These are phyloP conservation scores for Salix suchowensis DNA, from an alignment of 345 rosid genomes.

Conservation along the genomic window DNA sequence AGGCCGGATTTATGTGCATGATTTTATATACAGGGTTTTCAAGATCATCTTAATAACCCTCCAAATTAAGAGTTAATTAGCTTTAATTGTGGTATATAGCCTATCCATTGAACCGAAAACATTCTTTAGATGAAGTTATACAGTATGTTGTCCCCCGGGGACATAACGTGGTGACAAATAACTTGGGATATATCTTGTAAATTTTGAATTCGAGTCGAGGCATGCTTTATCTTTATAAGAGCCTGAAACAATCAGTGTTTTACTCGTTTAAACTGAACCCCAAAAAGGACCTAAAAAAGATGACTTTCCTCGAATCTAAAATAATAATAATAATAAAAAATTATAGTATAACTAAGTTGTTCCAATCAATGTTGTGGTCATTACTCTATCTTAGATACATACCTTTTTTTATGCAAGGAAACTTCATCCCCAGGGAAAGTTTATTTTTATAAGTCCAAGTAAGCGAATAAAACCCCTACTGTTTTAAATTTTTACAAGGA, in stretches of 20 bases:
- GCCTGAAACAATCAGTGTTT: too few species aligned
- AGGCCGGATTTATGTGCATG: not conserved
- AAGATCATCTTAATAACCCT: not conserved
- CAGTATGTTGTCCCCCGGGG: too few species aligned
- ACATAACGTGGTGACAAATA: too few species aligned
- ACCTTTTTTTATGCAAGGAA: too few species aligned
- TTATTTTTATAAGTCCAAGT: too few species aligned
- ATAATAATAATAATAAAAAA: too few species aligned
- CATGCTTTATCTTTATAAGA: too few species aligned
- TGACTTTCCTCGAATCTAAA: too few species aligned
- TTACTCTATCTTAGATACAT: not conserved
- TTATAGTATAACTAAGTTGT: not conserved
- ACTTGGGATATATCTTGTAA: rapidly evolving
- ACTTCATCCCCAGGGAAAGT: too few species aligned
- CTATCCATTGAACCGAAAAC: not conserved
- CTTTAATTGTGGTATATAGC: not conserved
- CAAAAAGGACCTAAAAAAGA: too few species aligned
- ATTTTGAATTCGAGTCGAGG: rapidly evolving
- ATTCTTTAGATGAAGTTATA: not conserved
- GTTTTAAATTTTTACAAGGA: rapidly evolving
- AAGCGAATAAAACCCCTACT: rapidly evolving
- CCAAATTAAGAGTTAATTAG: not conserved
- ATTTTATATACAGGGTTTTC: too few species aligned
- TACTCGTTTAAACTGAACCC: too few species aligned
- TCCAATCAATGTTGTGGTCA: not conserved